Evolutionary conservation across 768 basidiomycete genomes (phyloP), one percentile per base, ranked within the genome.

Genomic region (Macrolepiota fuliginosa): DNA sequence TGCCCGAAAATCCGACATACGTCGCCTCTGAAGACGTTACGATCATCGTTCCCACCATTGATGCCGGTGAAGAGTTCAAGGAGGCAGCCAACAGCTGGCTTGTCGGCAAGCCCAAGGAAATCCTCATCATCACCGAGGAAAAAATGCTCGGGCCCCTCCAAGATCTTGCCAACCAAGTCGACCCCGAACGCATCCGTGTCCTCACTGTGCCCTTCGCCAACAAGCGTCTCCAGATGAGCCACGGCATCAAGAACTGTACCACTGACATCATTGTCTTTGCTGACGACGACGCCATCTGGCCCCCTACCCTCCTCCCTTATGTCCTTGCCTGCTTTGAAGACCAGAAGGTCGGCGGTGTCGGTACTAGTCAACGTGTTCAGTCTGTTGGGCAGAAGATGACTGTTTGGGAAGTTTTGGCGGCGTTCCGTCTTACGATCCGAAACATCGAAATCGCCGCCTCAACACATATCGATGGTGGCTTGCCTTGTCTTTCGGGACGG

Each of bases 231-330:
- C 94, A 96, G 76, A 96, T 96, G 95, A 83, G 86, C 65, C 92
- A 96, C 67, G 95, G 94, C 9, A 96, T 96, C 73, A 89, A 89
- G 73, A 89, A 93, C 71, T 90, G 90, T 24, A 88, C 90, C 0
- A 95, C 94, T 4, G 94, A 94, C 70, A 94, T 96, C 74, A 93
- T 95, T 72, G 89, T 96, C 27, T 96, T 96, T 68, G 93, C 93
- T 7, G 94, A 96, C 70, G 94, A 97, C 69, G 94, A 97, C 72
- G 94, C 94, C 45, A 94, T 97, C 69, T 97, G 94, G 94, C 94
- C 94, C 0, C 87, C 92, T 0, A 94, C 91, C 3, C 83, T 97
- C 62, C 77, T 96, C n/a, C 91, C 92, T 0, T 91, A 89, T 73
- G 85, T 91, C 60, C 84, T 96, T 47, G 93, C 94, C 11, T 94